Evolutionary conservation across 1,139 yeast species (phyloP), one percentile per base, ranked within the genome.

Genomic region (Taphrina deformans): DNA sequence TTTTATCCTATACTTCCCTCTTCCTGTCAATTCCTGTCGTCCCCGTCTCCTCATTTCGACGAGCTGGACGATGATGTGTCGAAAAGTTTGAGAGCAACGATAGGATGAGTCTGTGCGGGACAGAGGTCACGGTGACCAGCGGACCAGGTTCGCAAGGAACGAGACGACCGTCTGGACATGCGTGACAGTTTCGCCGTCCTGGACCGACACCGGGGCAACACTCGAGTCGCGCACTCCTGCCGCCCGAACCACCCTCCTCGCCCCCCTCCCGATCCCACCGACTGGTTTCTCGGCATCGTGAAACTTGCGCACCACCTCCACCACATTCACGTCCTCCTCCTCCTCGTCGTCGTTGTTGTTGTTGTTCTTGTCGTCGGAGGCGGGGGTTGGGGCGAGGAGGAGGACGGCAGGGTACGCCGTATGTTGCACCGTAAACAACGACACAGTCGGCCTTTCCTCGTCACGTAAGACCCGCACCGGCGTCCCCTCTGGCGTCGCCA

Each of bases 221-320:
- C n/a, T 14, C 2, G 35, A 31, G 14, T 31, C 35, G 35, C 14
- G 2, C 5, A 31, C 2, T 31, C 5, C 35, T 31, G 35, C 35
- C 35, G 35, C 5, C 3, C 35, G 2, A 10, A 31, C 14, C 5
- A 31, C 35, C 14, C 14, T n/a, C n/a, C 18, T 2, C 14, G 3
- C n/a, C 14, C 7, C 6, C 16, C n/a, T 9, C 5, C n/a, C 48
- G 24, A 85, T 88, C 16, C 88, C 86, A 46, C 85, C 73, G 29
- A 85, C 81, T 48, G 83, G 80, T 58, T 87, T 87, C 40, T 82
- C 82, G 26, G 55, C 67, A 60, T 41, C 68, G 67, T 27, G 67
- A 66, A 62, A 70, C 70, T 55, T 73, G 70, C 66, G 74, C 7
- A 55, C 12, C 12, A 55, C 12, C 35, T 53, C 61, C 29, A 62